Conservation (phyloP, 1,284 basidiomycete genomes). For the Leccinum fallax region DNA sequence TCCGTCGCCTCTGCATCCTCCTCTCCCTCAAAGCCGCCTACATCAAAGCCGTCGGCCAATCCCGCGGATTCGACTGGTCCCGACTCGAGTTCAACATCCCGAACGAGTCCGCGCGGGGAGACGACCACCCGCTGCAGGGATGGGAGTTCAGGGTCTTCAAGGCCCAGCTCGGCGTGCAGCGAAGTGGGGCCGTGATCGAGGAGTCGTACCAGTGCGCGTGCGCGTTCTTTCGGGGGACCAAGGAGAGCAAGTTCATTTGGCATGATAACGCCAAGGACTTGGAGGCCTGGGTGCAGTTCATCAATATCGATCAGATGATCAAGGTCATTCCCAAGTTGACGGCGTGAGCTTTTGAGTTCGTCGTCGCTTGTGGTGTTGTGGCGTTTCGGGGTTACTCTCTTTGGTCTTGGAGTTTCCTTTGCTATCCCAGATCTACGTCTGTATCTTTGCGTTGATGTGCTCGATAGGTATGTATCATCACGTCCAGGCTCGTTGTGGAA, state of each 20-base stretch:
- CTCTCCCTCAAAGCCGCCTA: slow-evolving; percentile 78
- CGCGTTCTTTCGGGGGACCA: slow-evolving; percentile 70
- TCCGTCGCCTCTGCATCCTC: slow-evolving; percentile 72
- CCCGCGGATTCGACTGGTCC: slow-evolving; percentile 75
- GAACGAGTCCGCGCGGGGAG: slow-evolving; percentile 58
- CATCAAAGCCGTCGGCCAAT: slow-evolving; percentile 79
- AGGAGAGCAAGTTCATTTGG: slow-evolving; percentile 70
- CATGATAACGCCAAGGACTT: slow-evolving; percentile 64
- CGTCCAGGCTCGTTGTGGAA: neutral
- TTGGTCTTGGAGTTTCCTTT: neutral
- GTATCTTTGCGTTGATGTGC: neutral
- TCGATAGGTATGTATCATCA: slow-evolving; percentile 14
- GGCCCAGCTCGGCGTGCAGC: slow-evolving; percentile 66
- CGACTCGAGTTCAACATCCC: slow-evolving; percentile 79
- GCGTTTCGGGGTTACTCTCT: neutral
- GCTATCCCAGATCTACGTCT: neutral
- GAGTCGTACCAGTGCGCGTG: slow-evolving; percentile 74
- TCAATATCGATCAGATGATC: slow-evolving; percentile 77
- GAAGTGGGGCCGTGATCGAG: slow-evolving; percentile 52
- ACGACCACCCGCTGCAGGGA: slow-evolving; percentile 65
- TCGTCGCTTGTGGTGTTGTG: neutral
- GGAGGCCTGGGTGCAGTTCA: slow-evolving; percentile 78
- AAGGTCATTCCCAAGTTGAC: slow-evolving; percentile 73
- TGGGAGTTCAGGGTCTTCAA: slow-evolving; percentile 85
- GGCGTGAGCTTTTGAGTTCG: slow-evolving; percentile 40